Conservation (phyloP, 371 early-diverging fungal genomes). For the Dichotomocladium elegans region DNA sequence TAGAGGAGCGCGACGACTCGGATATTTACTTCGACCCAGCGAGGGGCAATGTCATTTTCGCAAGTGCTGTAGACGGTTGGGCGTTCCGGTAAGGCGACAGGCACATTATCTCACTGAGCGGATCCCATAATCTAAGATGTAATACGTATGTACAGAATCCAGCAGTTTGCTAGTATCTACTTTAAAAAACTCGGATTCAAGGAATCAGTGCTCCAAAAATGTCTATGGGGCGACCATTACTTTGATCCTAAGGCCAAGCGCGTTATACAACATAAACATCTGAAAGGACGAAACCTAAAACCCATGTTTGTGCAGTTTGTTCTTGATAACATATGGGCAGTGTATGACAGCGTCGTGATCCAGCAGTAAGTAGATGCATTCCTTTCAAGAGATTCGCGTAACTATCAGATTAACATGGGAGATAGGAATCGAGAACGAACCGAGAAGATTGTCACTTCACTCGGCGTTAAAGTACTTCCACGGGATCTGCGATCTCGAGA, state of each 20-base stretch:
- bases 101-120: conserved; percentile 47
- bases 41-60: conserved; percentile 93
- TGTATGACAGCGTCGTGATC: conserved; percentile 82
- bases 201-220: conserved; percentile 65
- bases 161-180: conserved; percentile 91
- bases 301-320: conserved; percentile 97
- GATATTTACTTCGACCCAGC: conserved; percentile 94
- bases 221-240: conserved; percentile 96
- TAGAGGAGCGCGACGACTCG: conserved; percentile 88
- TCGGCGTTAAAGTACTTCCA: conserved; percentile 84
- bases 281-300: conserved; percentile 78
- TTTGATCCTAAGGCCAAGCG: conserved; percentile 93
- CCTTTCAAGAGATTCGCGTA: neutral
- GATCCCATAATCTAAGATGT: neutral
- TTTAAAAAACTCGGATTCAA: conserved; percentile 88
- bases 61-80: conserved; percentile 97
- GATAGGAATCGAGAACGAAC: conserved; percentile 76
- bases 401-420: neutral
- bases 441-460: conserved; percentile 87
- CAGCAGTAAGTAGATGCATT: conserved; percentile 49
- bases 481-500: conserved; percentile 89
- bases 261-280: conserved; percentile 79
- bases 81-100: conserved; percentile 89
- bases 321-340: conserved; percentile 93
- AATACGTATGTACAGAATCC: conserved; percentile 44